Conservation (phyloP, 83 land plant genomes). For the Larix sibirica region DNA sequence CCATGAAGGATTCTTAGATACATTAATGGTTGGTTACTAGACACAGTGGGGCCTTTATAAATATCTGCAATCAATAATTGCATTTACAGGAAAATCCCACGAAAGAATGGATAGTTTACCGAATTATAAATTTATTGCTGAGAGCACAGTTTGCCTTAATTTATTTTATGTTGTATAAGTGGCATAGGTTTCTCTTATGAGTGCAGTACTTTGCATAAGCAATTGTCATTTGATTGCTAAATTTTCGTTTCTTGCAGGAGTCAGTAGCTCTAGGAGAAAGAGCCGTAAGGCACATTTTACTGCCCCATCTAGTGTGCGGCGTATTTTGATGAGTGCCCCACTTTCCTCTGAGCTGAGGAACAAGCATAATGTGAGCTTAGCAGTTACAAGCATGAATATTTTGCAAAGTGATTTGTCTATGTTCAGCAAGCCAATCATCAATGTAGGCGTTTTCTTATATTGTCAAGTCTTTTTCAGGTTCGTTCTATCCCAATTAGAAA, state of each 20-base stretch:
- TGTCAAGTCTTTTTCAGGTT: slow-evolving; percentile 29
- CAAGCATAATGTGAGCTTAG: slow-evolving; percentile 58
- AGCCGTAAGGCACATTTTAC: slow-evolving; percentile 62
- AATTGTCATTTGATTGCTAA: background rate
- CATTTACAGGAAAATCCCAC: too few relatives aligned
- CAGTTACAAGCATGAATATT: background rate
- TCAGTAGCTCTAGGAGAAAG: slow-evolving; percentile 42
- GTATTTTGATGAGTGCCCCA: slow-evolving; percentile 74
- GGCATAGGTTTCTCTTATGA: too few relatives aligned
- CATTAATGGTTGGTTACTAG: too few relatives aligned
- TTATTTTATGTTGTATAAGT: too few relatives aligned
- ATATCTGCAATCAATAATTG: too few relatives aligned
- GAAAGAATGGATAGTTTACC: too few relatives aligned
- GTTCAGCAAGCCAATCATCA: slow-evolving; percentile 13
- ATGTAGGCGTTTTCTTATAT: background rate
- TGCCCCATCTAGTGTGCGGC: slow-evolving; percentile 82
- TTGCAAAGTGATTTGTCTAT: slow-evolving; percentile 25
- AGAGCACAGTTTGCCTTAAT: too few relatives aligned
- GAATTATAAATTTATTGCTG: too few relatives aligned
- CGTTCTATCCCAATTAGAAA: slow-evolving; percentile 78
- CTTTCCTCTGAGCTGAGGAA: slow-evolving; percentile 64
- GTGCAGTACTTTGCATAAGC: too few relatives aligned
- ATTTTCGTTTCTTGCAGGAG: slow-evolving; percentile 13
- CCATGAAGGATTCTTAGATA: too few relatives aligned
- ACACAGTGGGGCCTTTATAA: too few relatives aligned